phyloP scores from a whole-genome alignment of 805 yeast species.

The Saturnispora bothae region DNA sequence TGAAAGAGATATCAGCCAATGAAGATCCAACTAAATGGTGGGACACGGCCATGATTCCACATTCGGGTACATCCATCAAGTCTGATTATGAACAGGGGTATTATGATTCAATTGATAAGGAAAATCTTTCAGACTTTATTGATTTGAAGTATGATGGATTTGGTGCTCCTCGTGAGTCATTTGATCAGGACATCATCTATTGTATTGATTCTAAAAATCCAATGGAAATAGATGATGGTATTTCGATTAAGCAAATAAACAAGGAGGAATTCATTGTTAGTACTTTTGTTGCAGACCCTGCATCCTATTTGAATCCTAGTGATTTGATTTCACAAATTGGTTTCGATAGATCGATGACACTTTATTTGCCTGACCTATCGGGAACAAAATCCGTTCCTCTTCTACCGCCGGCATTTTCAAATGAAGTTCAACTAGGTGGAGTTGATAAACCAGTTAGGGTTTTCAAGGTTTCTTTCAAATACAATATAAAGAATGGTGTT shows the following conservation, averaged over 20 bases:
- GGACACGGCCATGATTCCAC: slow-evolving; percentile 35
- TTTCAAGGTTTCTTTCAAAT: slow-evolving; percentile 31
- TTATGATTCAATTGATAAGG: slow-evolving; percentile 24
- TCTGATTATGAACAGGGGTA: slow-evolving; percentile 35
- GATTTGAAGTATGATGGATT: slow-evolving; percentile 14
- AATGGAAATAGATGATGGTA: slow-evolving; percentile 90
- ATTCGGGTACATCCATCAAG: slow-evolving; percentile 31
- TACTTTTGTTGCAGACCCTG: slow-evolving; percentile 82
- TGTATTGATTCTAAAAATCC: slow-evolving; percentile 79
- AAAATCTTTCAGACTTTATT: slow-evolving; percentile 14
- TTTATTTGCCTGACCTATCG: slow-evolving; percentile 47
- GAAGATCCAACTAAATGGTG: slow-evolving; percentile 47
- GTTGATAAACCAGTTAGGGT: slow-evolving; percentile 37
- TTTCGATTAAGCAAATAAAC: slow-evolving; percentile 38
- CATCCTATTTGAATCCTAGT: slow-evolving; percentile 43
- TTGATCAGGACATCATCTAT: slow-evolving; percentile 38
- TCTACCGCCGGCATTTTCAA: slow-evolving; percentile 52
- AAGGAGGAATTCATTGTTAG: slow-evolving; percentile 35
- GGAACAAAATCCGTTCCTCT: slow-evolving; percentile 43
- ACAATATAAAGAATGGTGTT: slow-evolving; percentile 17
- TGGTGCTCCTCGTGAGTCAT: not conserved
- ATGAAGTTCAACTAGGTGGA: slow-evolving; percentile 33
- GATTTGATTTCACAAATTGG: slow-evolving; percentile 43
- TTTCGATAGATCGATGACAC: slow-evolving; percentile 48
- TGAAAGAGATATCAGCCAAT: slow-evolving; percentile 20